Evolutionary conservation across 495 filamentous ascomycete genomes (phyloP), one percentile per base, ranked within the genome.

Genomic region (Aspergillus indologenus): DNA sequence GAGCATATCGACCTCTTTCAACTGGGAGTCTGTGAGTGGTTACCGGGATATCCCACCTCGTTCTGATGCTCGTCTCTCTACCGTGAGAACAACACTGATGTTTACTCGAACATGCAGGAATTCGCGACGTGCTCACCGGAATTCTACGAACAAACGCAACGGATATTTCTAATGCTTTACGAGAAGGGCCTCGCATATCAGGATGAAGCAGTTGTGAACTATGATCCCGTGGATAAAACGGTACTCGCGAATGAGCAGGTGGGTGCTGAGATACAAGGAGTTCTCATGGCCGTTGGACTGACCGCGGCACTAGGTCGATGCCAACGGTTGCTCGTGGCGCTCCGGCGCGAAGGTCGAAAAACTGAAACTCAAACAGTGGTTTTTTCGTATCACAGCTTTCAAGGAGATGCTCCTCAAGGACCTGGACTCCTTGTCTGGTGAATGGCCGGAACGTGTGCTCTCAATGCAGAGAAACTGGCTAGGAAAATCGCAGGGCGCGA

Each of bases 381-480:
- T 96, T 64, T 84, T 96, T 53, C 84, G 84, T 26, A 95, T 95
- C 60, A 92, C 90, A 1, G 80, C 80, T 20, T 95, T 90, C 67
- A 83, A 87, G 52, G 85, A 92, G 53, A 73, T 81, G n/a, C 76
- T 96, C 0, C 71, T 95, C 31, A 75, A 85, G 22, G 91, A 90
- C 58, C 78, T 96, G 1, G 84, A 91, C 21, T 70, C 78, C 1
- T 75, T 96, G 8, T 73, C 80, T 9, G 81, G 79, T 3, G 74
- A 74, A 11, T 96, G 91, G 91, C 91, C 91, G 0, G 88, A 94
- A 47, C 79, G 87, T 54, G 91, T 96, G 7, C 61, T 90, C 56
- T 74, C 87, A 2, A 91, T 93, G 89, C 91, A 96, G 68, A 83
- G 81, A 64, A 92, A 96, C 68, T 96, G 91, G 91, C 80, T 96